Percentiles rank a stretch among this genome's conserved stretches.
Conservation (phyloP, 805 yeast species). For the Candida sakaeoensis region DNA sequence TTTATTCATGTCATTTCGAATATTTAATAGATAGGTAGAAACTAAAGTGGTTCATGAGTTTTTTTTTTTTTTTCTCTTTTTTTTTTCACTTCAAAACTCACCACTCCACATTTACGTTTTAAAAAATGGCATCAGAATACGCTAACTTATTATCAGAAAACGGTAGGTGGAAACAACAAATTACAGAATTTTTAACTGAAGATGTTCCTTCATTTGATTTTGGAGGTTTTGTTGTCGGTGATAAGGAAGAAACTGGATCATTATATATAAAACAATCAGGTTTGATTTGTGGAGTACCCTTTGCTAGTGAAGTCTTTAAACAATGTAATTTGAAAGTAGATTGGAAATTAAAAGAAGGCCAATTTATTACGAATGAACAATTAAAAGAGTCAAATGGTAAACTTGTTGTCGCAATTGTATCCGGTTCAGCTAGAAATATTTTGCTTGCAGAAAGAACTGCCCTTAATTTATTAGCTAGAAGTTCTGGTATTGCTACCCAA, state of each 20-base stretch:
- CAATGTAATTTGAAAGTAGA: constrained; percentile 70
- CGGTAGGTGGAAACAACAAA: constrained; percentile 79
- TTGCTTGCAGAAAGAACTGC: constrained; percentile 84
- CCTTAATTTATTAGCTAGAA: constrained; percentile 73
- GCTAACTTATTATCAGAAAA: constrained; percentile 65
- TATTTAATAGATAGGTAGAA: background rate
- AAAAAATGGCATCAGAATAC: constrained; percentile 16
- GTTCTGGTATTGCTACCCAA: constrained; percentile 85
- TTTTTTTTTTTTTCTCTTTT: background rate
- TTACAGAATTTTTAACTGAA: constrained; percentile 73
- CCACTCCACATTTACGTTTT: constrained; percentile 1
- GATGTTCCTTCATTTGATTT: constrained; percentile 93
- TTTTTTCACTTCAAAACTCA: constrained; percentile 1
- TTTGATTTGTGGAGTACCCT: constrained; percentile 80
- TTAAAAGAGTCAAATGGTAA: constrained; percentile 49
- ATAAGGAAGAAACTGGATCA: constrained; percentile 63
- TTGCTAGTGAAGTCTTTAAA: constrained; percentile 76
- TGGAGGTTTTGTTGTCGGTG: constrained; percentile 95
- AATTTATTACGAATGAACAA: constrained; percentile 34
- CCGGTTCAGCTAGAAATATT: constrained; percentile 76
- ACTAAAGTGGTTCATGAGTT: background rate
- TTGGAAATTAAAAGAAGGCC: constrained; percentile 77
- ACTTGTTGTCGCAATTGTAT: constrained; percentile 69
- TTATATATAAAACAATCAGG: constrained; percentile 81
- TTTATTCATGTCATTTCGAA: constrained; percentile 7